Evolutionary conservation across 495 filamentous ascomycete genomes (phyloP).

Genomic region (Penicillium argentinense): DNA sequence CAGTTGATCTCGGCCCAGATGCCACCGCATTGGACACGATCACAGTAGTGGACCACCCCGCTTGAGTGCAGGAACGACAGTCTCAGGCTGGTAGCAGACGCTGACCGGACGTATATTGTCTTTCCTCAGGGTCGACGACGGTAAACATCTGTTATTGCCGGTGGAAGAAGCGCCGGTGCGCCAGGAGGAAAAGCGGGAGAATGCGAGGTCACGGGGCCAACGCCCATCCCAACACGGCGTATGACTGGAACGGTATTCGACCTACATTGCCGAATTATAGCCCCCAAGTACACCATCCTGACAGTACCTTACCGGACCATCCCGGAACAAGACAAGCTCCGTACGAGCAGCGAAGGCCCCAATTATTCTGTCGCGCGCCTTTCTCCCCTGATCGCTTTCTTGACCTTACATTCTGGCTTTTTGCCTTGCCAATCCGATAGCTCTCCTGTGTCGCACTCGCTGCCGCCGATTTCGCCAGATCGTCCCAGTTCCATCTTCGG

Average conservation of each 20-base stretch:
- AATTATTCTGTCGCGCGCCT: constrained; percentile 12
- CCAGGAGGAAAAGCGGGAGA: no score
- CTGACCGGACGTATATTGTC: no score
- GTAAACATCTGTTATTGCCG: no score
- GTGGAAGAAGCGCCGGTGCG: no score
- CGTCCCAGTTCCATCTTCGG: constrained; percentile 5
- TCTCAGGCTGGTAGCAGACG: no score
- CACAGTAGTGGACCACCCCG: no score
- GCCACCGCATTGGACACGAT: no score
- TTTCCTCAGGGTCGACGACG: neutral
- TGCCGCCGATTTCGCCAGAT: neutral
- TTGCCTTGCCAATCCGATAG: neutral
- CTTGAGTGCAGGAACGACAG: no score
- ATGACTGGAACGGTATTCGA: neutral
- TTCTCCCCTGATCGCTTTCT: constrained; percentile 28
- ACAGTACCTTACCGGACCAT: constrained; percentile 19
- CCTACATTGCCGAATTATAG: constrained; percentile 12
- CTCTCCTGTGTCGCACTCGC: neutral
- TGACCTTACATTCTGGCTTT: constrained; percentile 14
- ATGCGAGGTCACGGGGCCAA: constrained; percentile 24
- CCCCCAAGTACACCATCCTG: constrained; percentile 1
- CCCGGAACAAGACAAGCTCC: constrained; percentile 28
- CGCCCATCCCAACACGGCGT: constrained; percentile 6
- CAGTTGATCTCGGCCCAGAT: no score
- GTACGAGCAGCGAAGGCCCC: constrained; percentile 4